Evolutionary conservation across 768 basidiomycete species (phyloP).

Genomic region (Amanita muscaria): DNA sequence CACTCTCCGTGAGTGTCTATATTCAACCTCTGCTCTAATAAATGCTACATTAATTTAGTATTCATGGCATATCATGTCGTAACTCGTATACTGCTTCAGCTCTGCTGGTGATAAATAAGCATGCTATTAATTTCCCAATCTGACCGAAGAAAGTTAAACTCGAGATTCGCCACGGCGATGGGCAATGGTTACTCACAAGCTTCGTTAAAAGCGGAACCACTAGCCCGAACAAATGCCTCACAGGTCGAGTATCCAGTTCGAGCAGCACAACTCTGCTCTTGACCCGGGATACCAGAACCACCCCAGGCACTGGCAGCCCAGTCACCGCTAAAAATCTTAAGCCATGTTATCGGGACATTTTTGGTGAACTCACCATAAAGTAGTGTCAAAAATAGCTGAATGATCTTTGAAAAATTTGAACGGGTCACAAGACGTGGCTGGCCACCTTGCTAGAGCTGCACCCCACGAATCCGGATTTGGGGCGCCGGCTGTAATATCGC

Average conservation of each 20-base stretch:
- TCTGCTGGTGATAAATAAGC: conserved; percentile 57
- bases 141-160: conserved; percentile 18
- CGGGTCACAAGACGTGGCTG: conserved; percentile 65
- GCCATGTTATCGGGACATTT: not conserved
- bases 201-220: conserved; percentile 60
- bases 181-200: conserved; percentile 54
- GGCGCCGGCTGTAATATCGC: conserved; percentile 63
- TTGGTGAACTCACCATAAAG: conserved; percentile 52
- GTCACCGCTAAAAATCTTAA: conserved; percentile 50
- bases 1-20: not conserved
- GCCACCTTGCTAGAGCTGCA: conserved; percentile 69
- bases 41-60: too few species aligned
- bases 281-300: conserved; percentile 66
- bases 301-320: conserved; percentile 86
- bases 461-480: conserved; percentile 78
- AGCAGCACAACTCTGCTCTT: conserved; percentile 77
- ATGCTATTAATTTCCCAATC: conserved; percentile 81
- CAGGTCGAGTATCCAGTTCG: conserved; percentile 80
- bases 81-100: not conserved
- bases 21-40: not conserved
- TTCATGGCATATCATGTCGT: too few species aligned
- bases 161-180: not conserved
- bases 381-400: conserved; percentile 77
- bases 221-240: conserved; percentile 63
- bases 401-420: conserved; percentile 74